Percentiles rank a stretch among this genome's conserved stretches.
These are phyloP conservation scores for Umbilicaria muhlenbergii DNA, from an alignment of 495 filamentous ascomycete species.

Conservation along the genomic window DNA sequence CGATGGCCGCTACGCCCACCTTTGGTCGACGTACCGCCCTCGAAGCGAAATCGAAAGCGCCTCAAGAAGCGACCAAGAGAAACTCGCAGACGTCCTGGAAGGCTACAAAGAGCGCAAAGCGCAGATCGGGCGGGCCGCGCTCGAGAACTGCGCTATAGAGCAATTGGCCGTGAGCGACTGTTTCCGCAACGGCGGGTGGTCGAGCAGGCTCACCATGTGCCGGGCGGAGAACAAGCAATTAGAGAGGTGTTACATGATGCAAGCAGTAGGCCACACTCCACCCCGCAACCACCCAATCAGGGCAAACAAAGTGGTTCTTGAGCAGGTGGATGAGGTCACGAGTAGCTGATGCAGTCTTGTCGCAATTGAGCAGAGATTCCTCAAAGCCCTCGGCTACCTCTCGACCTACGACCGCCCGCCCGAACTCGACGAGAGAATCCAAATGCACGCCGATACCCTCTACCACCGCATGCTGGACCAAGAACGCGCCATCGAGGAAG, in stretches of 20 bases:
- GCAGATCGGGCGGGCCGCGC: slow-evolving; percentile 60
- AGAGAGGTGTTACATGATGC: slow-evolving; percentile 67
- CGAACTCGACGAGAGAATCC: slow-evolving; percentile 73
- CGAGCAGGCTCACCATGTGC: slow-evolving; percentile 53
- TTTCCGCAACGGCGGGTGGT: slow-evolving; percentile 47
- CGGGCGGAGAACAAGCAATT: slow-evolving; percentile 50
- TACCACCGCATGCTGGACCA: slow-evolving; percentile 75
- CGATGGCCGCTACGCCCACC: slow-evolving; percentile 84
- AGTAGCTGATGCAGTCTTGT: background rate
- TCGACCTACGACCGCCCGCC: slow-evolving; percentile 41
- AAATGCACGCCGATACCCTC: slow-evolving; percentile 85
- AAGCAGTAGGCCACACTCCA: slow-evolving; percentile 38
- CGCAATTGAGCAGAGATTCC: slow-evolving; percentile 42
- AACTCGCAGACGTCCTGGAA: slow-evolving; percentile 59
- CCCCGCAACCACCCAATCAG: background rate
- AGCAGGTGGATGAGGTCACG: background rate
- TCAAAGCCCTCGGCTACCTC: slow-evolving; percentile 86
- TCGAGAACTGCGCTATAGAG: slow-evolving; percentile 88
- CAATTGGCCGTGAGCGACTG: slow-evolving; percentile 61
- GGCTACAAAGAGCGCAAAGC: slow-evolving; percentile 68
- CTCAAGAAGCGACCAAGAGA: slow-evolving; percentile 54
- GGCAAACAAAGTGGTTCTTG: background rate
- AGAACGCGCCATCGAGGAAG: slow-evolving; percentile 50
- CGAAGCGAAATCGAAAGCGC: slow-evolving; percentile 44
- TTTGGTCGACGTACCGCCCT: slow-evolving; percentile 80